Base-by-base conservation (phyloP, 148 eudicot genomes). In the Camellia granthamiana region DNA sequence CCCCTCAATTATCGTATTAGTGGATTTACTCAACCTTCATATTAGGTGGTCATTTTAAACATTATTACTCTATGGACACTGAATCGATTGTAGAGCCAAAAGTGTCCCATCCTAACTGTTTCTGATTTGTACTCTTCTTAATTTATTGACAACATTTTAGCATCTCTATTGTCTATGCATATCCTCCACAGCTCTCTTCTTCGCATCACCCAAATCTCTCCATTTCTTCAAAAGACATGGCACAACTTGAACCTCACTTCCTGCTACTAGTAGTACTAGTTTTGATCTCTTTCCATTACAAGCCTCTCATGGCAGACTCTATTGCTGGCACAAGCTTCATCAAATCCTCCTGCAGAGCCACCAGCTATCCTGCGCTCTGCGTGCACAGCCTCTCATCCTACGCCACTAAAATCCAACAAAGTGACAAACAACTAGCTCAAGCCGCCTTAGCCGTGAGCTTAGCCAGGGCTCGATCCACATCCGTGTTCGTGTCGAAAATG, bases 311-410 rank as follows among this genome's bases (percentile, higher is more conserved):
- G 60, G 5, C 61, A 52, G 61, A 51, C 12, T 61, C 88, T 7
- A 56, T 42, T 30, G 38, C 38, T 19, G 0, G 86, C 72, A 69
- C 87, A 23, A 49, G 74, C 77, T 94, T 90, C 95, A 92, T 94
- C 51, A 18, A 46, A n/a, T 52, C 87, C 70, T 86, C 92, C 0
- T 95, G 98, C 85, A 80, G 56, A 23, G 85, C 86, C 78, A 95
- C 97, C 14, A 84, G 16, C 19, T 92, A 93, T 87, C 94, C 94
- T 1, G 18, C 82, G 3, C 87, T 91, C 0, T 95, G 98, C 79
- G 77, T 90, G 81, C 85, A 79, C 7, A 21, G 81, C 80, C 93
- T 94, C 62, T 86, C 92, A 6, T 38, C 15, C 58, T 89, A 81
- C 51, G 86, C 90, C 30, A 59, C 11, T 43, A 76, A 77, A 6